phyloP scores from a whole-genome alignment of 805 yeast genomes.

The Sungouiozyma intestinalis region DNA sequence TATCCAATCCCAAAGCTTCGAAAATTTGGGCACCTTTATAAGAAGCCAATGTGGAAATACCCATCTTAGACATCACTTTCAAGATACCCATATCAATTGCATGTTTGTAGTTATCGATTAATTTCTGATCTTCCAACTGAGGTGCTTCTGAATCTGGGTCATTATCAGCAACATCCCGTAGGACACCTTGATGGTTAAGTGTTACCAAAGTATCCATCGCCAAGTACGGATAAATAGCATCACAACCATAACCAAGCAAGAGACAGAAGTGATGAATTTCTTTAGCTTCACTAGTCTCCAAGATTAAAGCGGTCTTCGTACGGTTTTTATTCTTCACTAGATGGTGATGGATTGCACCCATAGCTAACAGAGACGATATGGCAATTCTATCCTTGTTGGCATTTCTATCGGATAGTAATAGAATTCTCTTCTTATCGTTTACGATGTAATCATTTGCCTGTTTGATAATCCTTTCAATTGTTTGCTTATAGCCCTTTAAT shows the following conservation, averaged over 20 bases:
- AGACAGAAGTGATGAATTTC: conserved; percentile 96
- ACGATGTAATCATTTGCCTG: conserved; percentile 82
- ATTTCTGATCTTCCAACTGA: conserved; percentile 32
- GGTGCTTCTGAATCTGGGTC: conserved; percentile 35
- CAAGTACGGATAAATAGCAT: conserved; percentile 88
- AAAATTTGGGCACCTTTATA: conserved; percentile 98
- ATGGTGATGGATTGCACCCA: conserved; percentile 95
- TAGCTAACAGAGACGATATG: conserved; percentile 80
- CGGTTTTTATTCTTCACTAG: conserved; percentile 92
- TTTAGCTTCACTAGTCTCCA: conserved; percentile 95
- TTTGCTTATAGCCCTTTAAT: conserved; percentile 69
- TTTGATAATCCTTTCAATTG: conserved; percentile 77
- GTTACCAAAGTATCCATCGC: conserved; percentile 82
- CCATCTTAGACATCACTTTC: conserved; percentile 99
- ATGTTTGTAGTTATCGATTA: conserved; percentile 57
- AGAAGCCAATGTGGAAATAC: conserved; percentile 95
- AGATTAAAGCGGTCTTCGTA: conserved; percentile 81
- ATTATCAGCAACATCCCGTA: conserved; percentile 34
- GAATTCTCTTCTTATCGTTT: conserved; percentile 52
- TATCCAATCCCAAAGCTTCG: conserved; percentile 93
- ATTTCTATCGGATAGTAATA: conserved; percentile 65
- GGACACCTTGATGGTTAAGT: conserved; percentile 71
- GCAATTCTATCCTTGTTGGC: conserved; percentile 57
- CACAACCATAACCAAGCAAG: conserved; percentile 93
- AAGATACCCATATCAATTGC: conserved; percentile 85